Evolutionary conservation across 2,329 filamentous ascomycete species (phyloP).

Genomic region (Ophiostoma angusticollis): DNA sequence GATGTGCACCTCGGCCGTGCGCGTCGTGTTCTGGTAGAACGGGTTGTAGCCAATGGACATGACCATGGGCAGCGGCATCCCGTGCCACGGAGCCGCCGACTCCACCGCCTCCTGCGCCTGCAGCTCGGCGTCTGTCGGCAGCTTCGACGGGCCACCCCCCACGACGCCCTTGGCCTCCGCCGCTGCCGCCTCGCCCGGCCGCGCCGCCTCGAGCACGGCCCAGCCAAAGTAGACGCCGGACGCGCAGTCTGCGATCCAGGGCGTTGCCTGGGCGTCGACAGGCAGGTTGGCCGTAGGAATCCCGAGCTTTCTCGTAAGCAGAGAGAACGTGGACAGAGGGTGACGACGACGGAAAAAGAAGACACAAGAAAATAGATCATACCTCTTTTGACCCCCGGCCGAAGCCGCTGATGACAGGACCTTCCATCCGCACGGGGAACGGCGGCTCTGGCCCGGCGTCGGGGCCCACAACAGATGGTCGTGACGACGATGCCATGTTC

Average conservation of each 20-base stretch:
- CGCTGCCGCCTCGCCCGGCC: constrained; percentile 30
- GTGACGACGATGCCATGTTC: constrained; percentile 17
- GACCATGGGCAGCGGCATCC: constrained; percentile 53
- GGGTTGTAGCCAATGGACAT: constrained; percentile 96
- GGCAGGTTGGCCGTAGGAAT: constrained; percentile 93
- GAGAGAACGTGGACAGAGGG: background rate
- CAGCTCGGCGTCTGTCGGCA: constrained; percentile 21
- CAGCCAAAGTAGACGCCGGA: constrained; percentile 93
- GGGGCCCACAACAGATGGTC: constrained; percentile 60
- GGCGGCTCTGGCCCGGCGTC: constrained; percentile 61
- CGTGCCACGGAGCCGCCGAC: constrained; percentile 6
- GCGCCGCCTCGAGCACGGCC: constrained; percentile 55
- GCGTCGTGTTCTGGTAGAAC: constrained; percentile 84
- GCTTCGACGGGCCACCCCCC: constrained; percentile 24
- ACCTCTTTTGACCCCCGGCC: constrained; percentile 89
- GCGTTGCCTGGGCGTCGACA: constrained; percentile 47
- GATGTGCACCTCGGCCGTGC: constrained; percentile 82
- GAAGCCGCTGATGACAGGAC: constrained; percentile 83
- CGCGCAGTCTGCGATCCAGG: constrained; percentile 50
- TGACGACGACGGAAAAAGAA: background rate
- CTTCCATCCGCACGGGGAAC: constrained; percentile 72
- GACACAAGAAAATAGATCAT: constrained; percentile 17
- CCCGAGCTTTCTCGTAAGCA: constrained; percentile 49
- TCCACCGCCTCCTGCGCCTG: constrained; percentile 18
- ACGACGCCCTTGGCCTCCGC: constrained; percentile 20